Base-by-base conservation (phyloP, 495 filamentous ascomycete genomes). In the Amphirosellinia nigrospora region DNA sequence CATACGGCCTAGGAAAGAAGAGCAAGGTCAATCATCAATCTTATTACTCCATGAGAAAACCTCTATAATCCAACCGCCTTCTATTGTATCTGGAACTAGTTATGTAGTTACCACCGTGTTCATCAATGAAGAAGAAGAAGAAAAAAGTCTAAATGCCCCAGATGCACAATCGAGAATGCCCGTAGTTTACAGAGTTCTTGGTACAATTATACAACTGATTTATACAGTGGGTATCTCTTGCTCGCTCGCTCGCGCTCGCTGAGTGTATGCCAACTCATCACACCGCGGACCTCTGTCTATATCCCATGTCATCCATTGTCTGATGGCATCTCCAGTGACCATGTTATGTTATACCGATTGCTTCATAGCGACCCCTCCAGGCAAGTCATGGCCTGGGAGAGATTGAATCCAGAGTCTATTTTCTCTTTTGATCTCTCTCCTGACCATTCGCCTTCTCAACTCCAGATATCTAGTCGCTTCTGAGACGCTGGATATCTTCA, bases 161-260 rank as follows among this genome's bases (percentile, higher is more conserved):
- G n/a, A n/a, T 36, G 34, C 26, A 7, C 16, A 34, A 7, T 7
- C 52, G 19, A 11, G 19, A 8, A 38, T 38, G n/a, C 38, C 30
- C 21, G 32, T 36, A n/a, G 4, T 58, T 21, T 21, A 36, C 38
- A 10, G 16, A 36, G 4, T 58, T 58, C 55, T 56, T 11, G n/a
- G n/a, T 58, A 32, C 32, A 41, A 28, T 63, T 46, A 63, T 45
- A 63, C 38, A 63, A 46, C 39, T 46, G 39, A 19, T 16, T 16
- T 63, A 63, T 46, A 63, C 60, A 45, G 60, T 38, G 71, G 73
- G 67, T 71, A 58, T 58, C 55, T 58, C 66, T 72, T 68, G 65
- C 66, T 69, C 64, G 52, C 43, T 66, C 34, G 21, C 19, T 70
- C 46, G 19, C 34, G 21, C 19, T 70, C 46, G 19, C 53, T 61